A percentile compares a stretch with the other conserved stretches of the same genome.
Conservation (phyloP, 805 yeast species). For the Monosporozyma solicola region DNA sequence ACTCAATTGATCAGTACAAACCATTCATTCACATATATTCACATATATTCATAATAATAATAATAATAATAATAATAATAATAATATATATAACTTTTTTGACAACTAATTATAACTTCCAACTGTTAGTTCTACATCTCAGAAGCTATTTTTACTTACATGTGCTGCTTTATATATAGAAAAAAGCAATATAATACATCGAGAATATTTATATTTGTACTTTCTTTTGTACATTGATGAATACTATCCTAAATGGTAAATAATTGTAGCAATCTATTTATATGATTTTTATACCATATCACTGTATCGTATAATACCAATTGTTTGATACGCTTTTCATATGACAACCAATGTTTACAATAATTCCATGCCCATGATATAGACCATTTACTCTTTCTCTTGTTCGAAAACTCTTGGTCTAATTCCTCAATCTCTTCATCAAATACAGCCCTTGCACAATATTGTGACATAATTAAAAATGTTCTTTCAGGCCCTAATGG, state of each 20-base stretch:
- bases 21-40: background rate
- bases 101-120: background rate
- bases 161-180: background rate
- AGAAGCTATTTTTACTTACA: background rate
- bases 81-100: background rate
- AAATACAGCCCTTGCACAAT: slow-evolving; percentile 76
- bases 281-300: slow-evolving; percentile 19
- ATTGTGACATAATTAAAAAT: slow-evolving; percentile 78
- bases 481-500: slow-evolving; percentile 86
- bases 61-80: too few relatives aligned
- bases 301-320: slow-evolving; percentile 23
- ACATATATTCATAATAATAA: background rate
- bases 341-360: slow-evolving; percentile 20
- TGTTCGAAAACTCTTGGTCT: slow-evolving; percentile 8
- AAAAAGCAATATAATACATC: too few relatives aligned
- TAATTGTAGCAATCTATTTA: background rate
- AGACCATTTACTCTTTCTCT: slow-evolving; percentile 13
- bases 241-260: background rate
- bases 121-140: background rate
- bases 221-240: too few relatives aligned
- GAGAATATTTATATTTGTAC: background rate
- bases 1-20: background rate
- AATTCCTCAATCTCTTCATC: slow-evolving; percentile 47
- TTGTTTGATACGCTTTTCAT: slow-evolving; percentile 23
- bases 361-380: slow-evolving; percentile 19